Evolutionary conservation across 2,329 filamentous ascomycete genomes (phyloP), one percentile per base, ranked within the genome.

Genomic region (Phialemonium atrogriseum): DNA sequence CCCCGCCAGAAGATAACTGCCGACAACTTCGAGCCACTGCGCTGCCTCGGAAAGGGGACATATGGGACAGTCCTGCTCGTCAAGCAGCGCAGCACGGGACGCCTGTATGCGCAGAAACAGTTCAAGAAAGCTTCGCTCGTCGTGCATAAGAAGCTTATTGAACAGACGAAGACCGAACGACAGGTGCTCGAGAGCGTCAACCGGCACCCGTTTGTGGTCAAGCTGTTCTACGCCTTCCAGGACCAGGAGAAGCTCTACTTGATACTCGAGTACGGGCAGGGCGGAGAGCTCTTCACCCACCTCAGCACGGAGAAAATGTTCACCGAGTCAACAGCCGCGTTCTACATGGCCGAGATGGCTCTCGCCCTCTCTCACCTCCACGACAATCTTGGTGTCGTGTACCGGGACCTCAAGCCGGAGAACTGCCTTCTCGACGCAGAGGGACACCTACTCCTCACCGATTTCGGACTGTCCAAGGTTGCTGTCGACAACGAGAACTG

Each of bases 311-410:
- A 96, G 56, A 84, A 86, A 55, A 96, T 96, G 84, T 96, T 98
- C 46, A 72, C 82, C 10, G 89, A 96, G 59, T 71, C 84, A 11
- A 82, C 82, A 2, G 84, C 89, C 0, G 85, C 88, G 2, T 98
- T 96, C 58, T 98, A 98, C 70, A 94, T 96, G 84, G 93, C 87
- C 0, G 88, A 98, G 62, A 93, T 98, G 78, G 78, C 94, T 5
- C 75, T 98, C 15, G 93, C 91, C 18, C 73, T 98, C 27, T 85
- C 89, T 22, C 88, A 98, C 57, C 73, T 98, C 16, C 91, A 98
- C 60, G 79, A 84, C 45, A 87, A 82, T 41, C 77, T 96, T 14
- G 89, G 91, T 11, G 88, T 98, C 30, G 81, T 98, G 42, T 98
- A 98, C 59, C 84, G 91, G 39, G 91, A 98, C 52, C 70, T 98